phyloP scores from a whole-genome alignment of 2,329 filamentous ascomycete genomes.

The Orbilia quercus region DNA sequence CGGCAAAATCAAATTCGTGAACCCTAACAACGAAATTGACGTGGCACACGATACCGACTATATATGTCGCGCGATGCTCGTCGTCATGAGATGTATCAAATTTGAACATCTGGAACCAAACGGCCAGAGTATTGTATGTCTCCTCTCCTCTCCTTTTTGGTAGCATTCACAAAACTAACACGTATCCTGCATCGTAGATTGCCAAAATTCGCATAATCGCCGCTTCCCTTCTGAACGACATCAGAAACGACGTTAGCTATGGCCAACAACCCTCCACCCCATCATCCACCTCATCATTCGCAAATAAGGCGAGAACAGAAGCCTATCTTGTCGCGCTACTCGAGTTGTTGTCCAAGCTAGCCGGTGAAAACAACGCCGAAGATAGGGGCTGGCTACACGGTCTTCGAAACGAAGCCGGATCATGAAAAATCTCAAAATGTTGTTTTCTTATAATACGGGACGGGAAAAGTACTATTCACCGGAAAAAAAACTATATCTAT shows the following conservation, averaged over 20 bases:
- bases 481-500: conserved; percentile 15
- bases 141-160: neutral
- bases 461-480: conserved; percentile 42
- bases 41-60: conserved; percentile 53
- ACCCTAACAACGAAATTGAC: conserved; percentile 49
- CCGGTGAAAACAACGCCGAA: conserved; percentile 53
- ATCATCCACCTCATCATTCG: conserved; percentile 55
- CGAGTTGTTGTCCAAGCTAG: conserved; percentile 48
- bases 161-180: conserved; percentile 13
- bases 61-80: conserved; percentile 55
- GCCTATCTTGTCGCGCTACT: conserved; percentile 56
- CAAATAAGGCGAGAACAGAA: conserved; percentile 55
- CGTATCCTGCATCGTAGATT: conserved; percentile 24
- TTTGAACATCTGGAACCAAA: conserved; percentile 55
- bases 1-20: conserved; percentile 50
- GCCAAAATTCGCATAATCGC: conserved; percentile 55
- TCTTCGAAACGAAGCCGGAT: conserved; percentile 42
- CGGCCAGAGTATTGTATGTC: conserved; percentile 55
- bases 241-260: conserved; percentile 52
- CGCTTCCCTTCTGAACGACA: conserved; percentile 49
- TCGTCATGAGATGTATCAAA: conserved; percentile 52
- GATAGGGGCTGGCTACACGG: conserved; percentile 53
- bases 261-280: conserved; percentile 54
- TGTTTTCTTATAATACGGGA: conserved; percentile 4
- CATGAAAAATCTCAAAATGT: conserved; percentile 16